Conservation (phyloP, 192 early-diverging fungal species). For the Entomortierella beljakovae region DNA sequence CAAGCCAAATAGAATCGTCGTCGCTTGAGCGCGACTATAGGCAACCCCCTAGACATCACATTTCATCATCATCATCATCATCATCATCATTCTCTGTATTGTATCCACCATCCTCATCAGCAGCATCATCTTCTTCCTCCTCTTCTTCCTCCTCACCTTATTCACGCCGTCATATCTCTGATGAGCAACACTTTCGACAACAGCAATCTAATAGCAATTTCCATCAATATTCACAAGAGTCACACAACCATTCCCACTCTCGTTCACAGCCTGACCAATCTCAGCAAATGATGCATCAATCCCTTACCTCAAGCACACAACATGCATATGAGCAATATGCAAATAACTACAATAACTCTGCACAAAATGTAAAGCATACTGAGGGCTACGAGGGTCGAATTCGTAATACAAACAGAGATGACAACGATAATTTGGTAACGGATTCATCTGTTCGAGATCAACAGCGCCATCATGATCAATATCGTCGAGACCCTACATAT, state of each 20-base stretch:
- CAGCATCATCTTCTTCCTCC: background rate
- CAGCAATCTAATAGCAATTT: constrained; percentile 4
- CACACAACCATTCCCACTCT: background rate
- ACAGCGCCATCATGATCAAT: constrained; percentile 39
- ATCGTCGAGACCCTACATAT: constrained; percentile 21
- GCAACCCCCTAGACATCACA: constrained; percentile 14
- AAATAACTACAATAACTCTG: background rate
- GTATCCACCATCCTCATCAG: constrained; percentile 1
- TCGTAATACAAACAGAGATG: constrained; percentile 35
- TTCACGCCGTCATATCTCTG: constrained; percentile 1
- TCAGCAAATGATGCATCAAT: background rate
- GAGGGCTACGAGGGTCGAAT: constrained; percentile 40
- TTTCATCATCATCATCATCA: constrained; percentile 10
- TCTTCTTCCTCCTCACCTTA: constrained; percentile 6
- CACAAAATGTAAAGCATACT: constrained; percentile 23
- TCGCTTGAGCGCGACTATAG: constrained; percentile 7
- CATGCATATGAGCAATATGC: constrained; percentile 16
- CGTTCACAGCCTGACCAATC: background rate
- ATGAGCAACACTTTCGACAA: constrained; percentile 6
- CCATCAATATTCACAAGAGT: constrained; percentile 5
- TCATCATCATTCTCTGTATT: constrained; percentile 6
- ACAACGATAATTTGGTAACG: constrained; percentile 36
- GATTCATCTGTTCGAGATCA: constrained; percentile 19
- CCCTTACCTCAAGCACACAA: background rate
- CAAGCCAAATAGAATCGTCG: background rate